phyloP scores from a whole-genome alignment of 2,329 filamentous ascomycete species.

The Graphium sp. region DNA sequence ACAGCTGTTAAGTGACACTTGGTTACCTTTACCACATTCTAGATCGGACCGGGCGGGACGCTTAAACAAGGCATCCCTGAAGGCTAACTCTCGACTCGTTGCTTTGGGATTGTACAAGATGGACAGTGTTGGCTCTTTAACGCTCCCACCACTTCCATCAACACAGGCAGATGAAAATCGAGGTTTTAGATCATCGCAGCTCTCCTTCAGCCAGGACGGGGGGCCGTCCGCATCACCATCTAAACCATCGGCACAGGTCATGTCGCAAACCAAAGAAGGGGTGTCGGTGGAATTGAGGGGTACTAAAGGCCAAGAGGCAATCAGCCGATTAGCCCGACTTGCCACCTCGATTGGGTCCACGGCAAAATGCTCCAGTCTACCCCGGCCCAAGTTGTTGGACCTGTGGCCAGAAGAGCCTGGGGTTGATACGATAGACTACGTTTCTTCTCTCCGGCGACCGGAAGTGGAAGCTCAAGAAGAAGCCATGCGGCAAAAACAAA shows the following conservation, averaged over 20 bases:
- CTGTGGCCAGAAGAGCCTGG: slow-evolving; percentile 22
- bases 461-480: slow-evolving; percentile 4
- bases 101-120: slow-evolving; percentile 1
- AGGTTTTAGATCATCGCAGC: neutral
- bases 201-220: neutral
- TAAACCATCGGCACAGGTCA: neutral
- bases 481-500: too few relatives aligned
- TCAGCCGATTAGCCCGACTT: slow-evolving; percentile 17
- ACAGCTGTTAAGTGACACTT: too few relatives aligned
- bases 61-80: too few relatives aligned
- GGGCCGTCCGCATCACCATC: slow-evolving; percentile 1
- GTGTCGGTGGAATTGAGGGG: too few relatives aligned
- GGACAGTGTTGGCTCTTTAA: too few relatives aligned
- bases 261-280: neutral
- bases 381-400: slow-evolving; percentile 13
- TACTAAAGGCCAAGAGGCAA: slow-evolving; percentile 10
- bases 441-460: slow-evolving; percentile 10
- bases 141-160: neutral
- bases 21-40: too few relatives aligned
- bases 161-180: neutral
- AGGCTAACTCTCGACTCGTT: too few relatives aligned
- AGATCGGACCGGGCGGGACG: too few relatives aligned
- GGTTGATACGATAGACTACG: slow-evolving; percentile 15
- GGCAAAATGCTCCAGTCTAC: slow-evolving; percentile 9
- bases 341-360: slow-evolving; percentile 12